A percentile compares a stretch with the other conserved stretches of the same genome.
Conservation (phyloP, 257 asterid species). For the Plantago ovata region DNA sequence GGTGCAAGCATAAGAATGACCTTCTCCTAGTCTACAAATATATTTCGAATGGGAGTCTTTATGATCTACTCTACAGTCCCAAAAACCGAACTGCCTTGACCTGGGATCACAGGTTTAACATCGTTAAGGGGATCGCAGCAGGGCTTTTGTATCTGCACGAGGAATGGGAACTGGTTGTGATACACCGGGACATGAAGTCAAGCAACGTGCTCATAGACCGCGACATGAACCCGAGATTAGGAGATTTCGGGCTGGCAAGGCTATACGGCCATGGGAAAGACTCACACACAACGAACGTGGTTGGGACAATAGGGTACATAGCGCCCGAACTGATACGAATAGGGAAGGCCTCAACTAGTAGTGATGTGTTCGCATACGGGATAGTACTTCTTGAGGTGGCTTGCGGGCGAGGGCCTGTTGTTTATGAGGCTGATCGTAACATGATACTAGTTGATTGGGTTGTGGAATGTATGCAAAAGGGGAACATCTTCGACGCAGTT, state of each 20-base stretch:
- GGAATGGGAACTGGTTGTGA: slow-evolving; percentile 80
- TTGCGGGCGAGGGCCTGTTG: slow-evolving; percentile 54
- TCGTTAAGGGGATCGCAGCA: slow-evolving; percentile 58
- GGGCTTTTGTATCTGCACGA: slow-evolving; percentile 74
- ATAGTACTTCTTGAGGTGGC: slow-evolving; percentile 70
- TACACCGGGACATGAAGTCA: slow-evolving; percentile 73
- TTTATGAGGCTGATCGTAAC: slow-evolving; percentile 26
- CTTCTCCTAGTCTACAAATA: slow-evolving; percentile 68
- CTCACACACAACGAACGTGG: slow-evolving; percentile 63
- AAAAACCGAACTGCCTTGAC: slow-evolving; percentile 18
- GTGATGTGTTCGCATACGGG: slow-evolving; percentile 69
- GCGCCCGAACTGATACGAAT: slow-evolving; percentile 66
- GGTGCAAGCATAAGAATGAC: slow-evolving; percentile 68
- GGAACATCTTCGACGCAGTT: slow-evolving; percentile 43
- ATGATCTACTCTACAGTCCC: slow-evolving; percentile 39
- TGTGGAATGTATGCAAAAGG: slow-evolving; percentile 37
- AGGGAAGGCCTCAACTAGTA: slow-evolving; percentile 59
- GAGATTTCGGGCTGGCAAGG: slow-evolving; percentile 83
- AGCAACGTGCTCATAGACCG: slow-evolving; percentile 64
- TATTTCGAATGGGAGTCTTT: slow-evolving; percentile 70
- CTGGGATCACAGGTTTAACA: slow-evolving; percentile 67
- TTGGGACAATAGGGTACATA: slow-evolving; percentile 79
- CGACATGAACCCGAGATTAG: slow-evolving; percentile 56
- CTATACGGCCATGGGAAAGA: slow-evolving; percentile 47
- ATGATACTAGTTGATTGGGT: slow-evolving; percentile 66